These are phyloP conservation scores for Xanthoconium stramineum DNA, from an alignment of 768 basidiomycete species.

Conservation along the genomic window DNA sequence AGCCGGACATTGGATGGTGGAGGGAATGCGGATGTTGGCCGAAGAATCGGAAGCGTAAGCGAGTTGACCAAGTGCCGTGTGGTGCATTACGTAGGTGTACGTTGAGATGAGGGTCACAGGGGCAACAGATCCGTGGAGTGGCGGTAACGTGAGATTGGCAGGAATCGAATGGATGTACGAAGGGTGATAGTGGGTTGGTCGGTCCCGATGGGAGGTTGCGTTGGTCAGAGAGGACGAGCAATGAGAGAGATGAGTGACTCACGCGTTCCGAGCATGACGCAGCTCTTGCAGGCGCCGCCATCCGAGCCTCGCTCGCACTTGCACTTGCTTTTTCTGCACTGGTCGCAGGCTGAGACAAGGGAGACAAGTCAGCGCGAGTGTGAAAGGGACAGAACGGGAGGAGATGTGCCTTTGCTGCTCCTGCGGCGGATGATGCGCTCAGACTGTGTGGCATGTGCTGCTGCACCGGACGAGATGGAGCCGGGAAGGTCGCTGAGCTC, in stretches of 20 bases:
- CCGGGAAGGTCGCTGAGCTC: slow-evolving; percentile 48
- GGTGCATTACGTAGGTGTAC: slow-evolving; percentile 14
- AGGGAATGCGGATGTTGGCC: slow-evolving; percentile 7
- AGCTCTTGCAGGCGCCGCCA: slow-evolving; percentile 71
- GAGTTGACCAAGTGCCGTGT: not conserved
- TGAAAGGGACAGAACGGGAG: not conserved
- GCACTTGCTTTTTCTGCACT: slow-evolving; percentile 87
- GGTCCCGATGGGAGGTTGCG: slow-evolving; percentile 7
- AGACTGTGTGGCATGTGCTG: slow-evolving; percentile 15
- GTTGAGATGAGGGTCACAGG: slow-evolving; percentile 11
- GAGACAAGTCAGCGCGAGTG: not conserved
- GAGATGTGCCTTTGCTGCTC: slow-evolving; percentile 67
- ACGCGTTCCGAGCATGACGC: slow-evolving; percentile 71
- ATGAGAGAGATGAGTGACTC: slow-evolving; percentile 23
- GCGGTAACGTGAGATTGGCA: not conserved
- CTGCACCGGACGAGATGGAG: slow-evolving; percentile 21
- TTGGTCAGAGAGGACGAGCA: slow-evolving; percentile 9
- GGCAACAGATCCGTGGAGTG: slow-evolving; percentile 1
- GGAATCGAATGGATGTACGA: not conserved
- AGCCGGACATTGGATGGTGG: slow-evolving; percentile 4
- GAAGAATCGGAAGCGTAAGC: not conserved
- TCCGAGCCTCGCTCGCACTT: slow-evolving; percentile 72
- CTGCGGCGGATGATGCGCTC: slow-evolving; percentile 63
- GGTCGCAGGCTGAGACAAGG: slow-evolving; percentile 65
- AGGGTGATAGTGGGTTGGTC: not conserved